Base-by-base conservation (phyloP, 2,329 filamentous ascomycete genomes). In the Calonectria montana region DNA sequence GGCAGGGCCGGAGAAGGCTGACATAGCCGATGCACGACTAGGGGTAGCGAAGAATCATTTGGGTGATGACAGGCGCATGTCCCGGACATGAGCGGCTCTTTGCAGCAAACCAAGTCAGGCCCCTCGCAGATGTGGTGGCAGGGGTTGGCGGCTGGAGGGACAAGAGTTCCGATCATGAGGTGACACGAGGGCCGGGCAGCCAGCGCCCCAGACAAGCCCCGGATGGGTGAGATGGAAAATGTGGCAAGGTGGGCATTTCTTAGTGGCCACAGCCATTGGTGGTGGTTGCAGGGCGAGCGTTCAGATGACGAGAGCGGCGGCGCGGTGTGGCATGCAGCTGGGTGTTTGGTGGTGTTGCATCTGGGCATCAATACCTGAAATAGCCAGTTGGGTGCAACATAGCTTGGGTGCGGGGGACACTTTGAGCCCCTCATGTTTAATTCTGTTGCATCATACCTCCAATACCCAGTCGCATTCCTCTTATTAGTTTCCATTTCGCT, bases 241-340 rank as follows among this genome's bases (percentile, higher is more conserved):
- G 75, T 71, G 67, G 69, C 66, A 70, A 72, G 57, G 63, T 35
- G 25, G 31, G 61, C 47, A 59, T 29, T 67, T 74, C 64, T 70
- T 70, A 71, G 70, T 77, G 72, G 73, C 59, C 69, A 48, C 59
- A 55, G 53, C 64, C 41, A 25, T 31, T 48, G 64, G 72, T 71
- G 65, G 63, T 78, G 75, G 75, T 76, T 73, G 76, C 76, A 69
- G 71, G 69, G 66, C 68, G 63, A 61, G 57, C 55, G 70, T 69
- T 62, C 71, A 74, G 74, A 78, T 78, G 76, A 78, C 76, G 76
- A 78, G 76, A 76, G 76, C 70, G 75, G 76, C 76, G 69, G 67
- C 55, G 61, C 59, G 59, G 70, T 73, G 74, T 76, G 73, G 75
- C 65, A 47, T 75, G 69, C 62, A 37, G 65, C 39, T 39, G 67